phyloP scores from a whole-genome alignment of 495 filamentous ascomycete species.

The Penicillium odoratum region DNA sequence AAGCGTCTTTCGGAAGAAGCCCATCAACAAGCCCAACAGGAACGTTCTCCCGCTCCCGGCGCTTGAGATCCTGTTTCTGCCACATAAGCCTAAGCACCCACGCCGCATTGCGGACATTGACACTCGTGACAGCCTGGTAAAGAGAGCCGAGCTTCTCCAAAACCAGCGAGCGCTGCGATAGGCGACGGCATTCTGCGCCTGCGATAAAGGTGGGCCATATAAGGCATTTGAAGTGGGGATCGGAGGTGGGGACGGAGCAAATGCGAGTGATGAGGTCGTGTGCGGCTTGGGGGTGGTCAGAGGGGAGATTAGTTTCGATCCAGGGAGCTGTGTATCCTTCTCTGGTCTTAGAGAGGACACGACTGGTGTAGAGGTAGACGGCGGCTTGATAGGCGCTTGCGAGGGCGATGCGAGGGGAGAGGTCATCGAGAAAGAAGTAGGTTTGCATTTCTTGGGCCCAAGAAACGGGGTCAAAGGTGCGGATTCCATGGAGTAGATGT shows the following conservation, averaged over 20 bases:
- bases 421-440: slow-evolving; percentile 37
- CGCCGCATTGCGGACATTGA: slow-evolving; percentile 49
- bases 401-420: slow-evolving; percentile 42
- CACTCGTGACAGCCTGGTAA: slow-evolving; percentile 42
- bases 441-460: slow-evolving; percentile 48
- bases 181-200: slow-evolving; percentile 42
- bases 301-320: slow-evolving; percentile 30
- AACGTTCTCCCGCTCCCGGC: slow-evolving; percentile 13
- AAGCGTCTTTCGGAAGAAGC: neutral
- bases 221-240: slow-evolving; percentile 50
- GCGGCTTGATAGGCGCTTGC: slow-evolving; percentile 44
- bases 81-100: slow-evolving; percentile 51
- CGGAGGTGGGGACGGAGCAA: slow-evolving; percentile 35
- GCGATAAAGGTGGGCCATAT: slow-evolving; percentile 53
- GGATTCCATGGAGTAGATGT: slow-evolving; percentile 43
- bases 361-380: slow-evolving; percentile 48
- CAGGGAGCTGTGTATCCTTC: slow-evolving; percentile 31
- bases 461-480: slow-evolving; percentile 42
- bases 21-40: slow-evolving; percentile 4
- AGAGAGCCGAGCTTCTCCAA: slow-evolving; percentile 38
- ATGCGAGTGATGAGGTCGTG: slow-evolving; percentile 40
- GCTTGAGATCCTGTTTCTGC: slow-evolving; percentile 42
- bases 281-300: slow-evolving; percentile 36
- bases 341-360: slow-evolving; percentile 39
- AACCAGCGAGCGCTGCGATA: slow-evolving; percentile 35